Evolutionary conservation across 441 rosid species (phyloP), one percentile per base, ranked within the genome.

Genomic region (Gossypium trilobum): DNA sequence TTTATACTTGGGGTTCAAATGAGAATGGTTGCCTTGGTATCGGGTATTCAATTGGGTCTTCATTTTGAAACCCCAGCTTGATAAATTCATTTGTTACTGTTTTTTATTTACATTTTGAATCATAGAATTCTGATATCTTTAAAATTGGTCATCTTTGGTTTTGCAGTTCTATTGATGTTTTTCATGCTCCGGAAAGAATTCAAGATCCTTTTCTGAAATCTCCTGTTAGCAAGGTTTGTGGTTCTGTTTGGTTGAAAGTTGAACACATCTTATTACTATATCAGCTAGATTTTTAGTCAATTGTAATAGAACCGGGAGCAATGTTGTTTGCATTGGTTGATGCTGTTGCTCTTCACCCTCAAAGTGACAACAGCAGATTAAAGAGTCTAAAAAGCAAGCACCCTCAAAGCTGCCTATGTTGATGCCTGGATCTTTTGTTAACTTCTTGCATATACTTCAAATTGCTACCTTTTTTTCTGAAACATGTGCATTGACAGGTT

Each of bases 11-110:
- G 95, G 97, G 99, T 17, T 85, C 91, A 63, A 92, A 95, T 74
- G 97, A 95, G 81, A 95, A 89, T 79, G 97, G 99, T 67, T 95
- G 98, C 83, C 97, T 95, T 67, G 97, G 99, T 71, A 80, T 82
- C 58, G 90, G 96, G 97, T 95, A 88, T 64, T 72, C 20, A 51
- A 44, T 46, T 6, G 10, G 33, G 46, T 54, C 48, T 73, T 73
- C 27, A 65, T 60, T 55, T 46, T 62, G n/a, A 57, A 63, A 14
- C 23, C 22, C 29, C 22, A 25, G 25, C 31, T 66, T 56, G 42
- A 62, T 57, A 23, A 19, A 10, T 69, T 42, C 22, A 22, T 51
- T 65, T 52, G 9, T 29, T 20, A 9, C 57, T 52, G 31, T 27
- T 10, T 17, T 27, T 31, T 0, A 14, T 73, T 57, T 27, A 31